phyloP scores from a whole-genome alignment of 1,284 basidiomycete genomes.

The Cryptococcus jaspeensis region DNA sequence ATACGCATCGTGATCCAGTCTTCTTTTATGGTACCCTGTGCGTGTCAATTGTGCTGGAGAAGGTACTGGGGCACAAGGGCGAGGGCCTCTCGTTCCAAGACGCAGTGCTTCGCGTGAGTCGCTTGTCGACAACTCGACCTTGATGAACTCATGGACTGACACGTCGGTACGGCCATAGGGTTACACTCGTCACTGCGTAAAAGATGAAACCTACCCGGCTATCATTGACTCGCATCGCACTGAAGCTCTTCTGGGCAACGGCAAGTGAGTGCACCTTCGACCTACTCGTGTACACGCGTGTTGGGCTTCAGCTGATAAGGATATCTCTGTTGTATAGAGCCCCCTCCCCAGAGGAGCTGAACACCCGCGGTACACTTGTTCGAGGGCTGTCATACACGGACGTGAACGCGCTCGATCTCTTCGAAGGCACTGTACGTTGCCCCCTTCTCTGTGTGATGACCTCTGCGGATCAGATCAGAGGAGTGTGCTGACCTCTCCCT shows the following conservation, averaged over 20 bases:
- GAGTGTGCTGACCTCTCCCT: too few relatives aligned
- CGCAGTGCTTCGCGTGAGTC: conserved; percentile 56
- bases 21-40: conserved; percentile 87
- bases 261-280: conserved; percentile 18
- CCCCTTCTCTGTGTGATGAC: too few relatives aligned
- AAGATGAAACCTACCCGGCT: conserved; percentile 70
- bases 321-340: too few relatives aligned
- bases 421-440: conserved; percentile 71
- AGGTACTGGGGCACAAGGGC: conserved; percentile 64
- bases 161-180: conserved; percentile 53
- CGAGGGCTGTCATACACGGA: conserved; percentile 63
- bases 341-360: conserved; percentile 43
- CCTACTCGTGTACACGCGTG: too few relatives aligned
- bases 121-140: conserved; percentile 40
- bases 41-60: conserved; percentile 66
- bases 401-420: conserved; percentile 64
- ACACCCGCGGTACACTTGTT: conserved; percentile 70
- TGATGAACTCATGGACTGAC: conserved; percentile 24
- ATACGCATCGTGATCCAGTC: conserved; percentile 49
- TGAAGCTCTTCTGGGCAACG: conserved; percentile 11
- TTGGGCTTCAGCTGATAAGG: too few relatives aligned
- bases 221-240: conserved; percentile 54
- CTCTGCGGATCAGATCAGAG: too few relatives aligned
- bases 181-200: conserved; percentile 71
- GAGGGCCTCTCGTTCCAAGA: conserved; percentile 61